phyloP scores from a whole-genome alignment of 2,329 filamentous ascomycete genomes.

The Zarea fungicola region DNA sequence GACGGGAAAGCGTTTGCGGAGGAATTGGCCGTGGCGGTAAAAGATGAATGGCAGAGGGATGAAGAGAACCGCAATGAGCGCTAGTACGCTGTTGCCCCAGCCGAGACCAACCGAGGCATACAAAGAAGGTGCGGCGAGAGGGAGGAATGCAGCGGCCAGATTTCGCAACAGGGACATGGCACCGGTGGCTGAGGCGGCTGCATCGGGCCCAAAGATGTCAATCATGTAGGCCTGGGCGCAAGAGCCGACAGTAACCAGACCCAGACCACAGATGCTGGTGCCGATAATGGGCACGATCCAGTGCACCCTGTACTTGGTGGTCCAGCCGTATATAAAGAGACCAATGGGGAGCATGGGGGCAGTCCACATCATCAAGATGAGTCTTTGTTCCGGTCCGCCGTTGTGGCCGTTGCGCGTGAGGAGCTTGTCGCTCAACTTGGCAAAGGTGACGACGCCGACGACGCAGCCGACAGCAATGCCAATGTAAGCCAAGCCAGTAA shows the following conservation, averaged over 20 bases:
- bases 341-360: constrained; percentile 42
- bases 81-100: constrained; percentile 40
- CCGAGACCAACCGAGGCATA: constrained; percentile 37
- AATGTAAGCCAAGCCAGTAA: constrained; percentile 38
- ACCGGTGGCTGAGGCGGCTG: constrained; percentile 25
- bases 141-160: constrained; percentile 64
- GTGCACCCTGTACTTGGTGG: constrained; percentile 39
- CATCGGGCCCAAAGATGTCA: constrained; percentile 27
- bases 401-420: no score
- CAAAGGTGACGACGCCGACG: constrained; percentile 20
- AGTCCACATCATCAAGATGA: constrained; percentile 42
- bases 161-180: constrained; percentile 37
- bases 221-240: constrained; percentile 31
- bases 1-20: no score
- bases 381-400: constrained; percentile 44
- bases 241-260: not conserved
- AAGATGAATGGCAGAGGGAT: no score
- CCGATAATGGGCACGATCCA: constrained; percentile 14
- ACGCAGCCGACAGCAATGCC: constrained; percentile 40
- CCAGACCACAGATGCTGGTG: not conserved
- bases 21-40: no score
- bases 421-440: constrained; percentile 17
- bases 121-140: constrained; percentile 47
- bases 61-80: constrained; percentile 36
- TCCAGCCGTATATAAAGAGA: constrained; percentile 54